Conservation (phyloP, 139 green algal species). For the Chlorella ohadii region DNA sequence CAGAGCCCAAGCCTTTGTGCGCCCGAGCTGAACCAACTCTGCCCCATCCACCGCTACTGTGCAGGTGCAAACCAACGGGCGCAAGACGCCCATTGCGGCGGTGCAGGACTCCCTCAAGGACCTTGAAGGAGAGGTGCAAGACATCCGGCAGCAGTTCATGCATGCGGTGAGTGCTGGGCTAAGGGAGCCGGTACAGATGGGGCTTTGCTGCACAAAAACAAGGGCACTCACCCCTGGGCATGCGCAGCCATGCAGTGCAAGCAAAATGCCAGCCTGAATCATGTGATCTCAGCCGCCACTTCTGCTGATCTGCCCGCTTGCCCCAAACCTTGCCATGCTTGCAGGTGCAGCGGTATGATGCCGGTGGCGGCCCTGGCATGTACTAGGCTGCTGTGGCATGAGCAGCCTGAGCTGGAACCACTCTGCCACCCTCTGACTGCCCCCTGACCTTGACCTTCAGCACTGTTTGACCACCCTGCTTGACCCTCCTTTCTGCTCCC, state of each 20-base stretch:
- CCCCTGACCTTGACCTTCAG: not conserved
- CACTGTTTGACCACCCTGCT: not conserved
- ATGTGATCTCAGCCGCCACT: too few relatives aligned
- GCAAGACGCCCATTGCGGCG: constrained; percentile 57
- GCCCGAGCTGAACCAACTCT: too few relatives aligned
- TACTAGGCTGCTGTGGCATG: too few relatives aligned
- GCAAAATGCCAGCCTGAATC: too few relatives aligned
- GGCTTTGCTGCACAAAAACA: too few relatives aligned
- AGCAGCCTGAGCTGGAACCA: too few relatives aligned
- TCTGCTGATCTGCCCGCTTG: not conserved
- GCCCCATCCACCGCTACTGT: not conserved
- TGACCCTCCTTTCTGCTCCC: not conserved
- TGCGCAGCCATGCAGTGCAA: too few relatives aligned
- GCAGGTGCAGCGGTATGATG: not conserved
- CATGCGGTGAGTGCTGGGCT: not conserved
- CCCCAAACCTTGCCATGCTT: not conserved
- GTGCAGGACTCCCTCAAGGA: constrained; percentile 63
- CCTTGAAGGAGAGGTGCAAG: constrained; percentile 52
- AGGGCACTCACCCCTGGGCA: too few relatives aligned
- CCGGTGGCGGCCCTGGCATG: too few relatives aligned
- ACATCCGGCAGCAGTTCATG: constrained; percentile 36
- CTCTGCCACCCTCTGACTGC: not conserved
- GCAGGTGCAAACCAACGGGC: constrained; percentile 69
- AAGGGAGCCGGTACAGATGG: not conserved
- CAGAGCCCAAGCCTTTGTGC: too few relatives aligned